Evolutionary conservation across 2,329 filamentous ascomycete genomes (phyloP), one percentile per base, ranked within the genome.

Genomic region (Conoideocrella luteorostrata): DNA sequence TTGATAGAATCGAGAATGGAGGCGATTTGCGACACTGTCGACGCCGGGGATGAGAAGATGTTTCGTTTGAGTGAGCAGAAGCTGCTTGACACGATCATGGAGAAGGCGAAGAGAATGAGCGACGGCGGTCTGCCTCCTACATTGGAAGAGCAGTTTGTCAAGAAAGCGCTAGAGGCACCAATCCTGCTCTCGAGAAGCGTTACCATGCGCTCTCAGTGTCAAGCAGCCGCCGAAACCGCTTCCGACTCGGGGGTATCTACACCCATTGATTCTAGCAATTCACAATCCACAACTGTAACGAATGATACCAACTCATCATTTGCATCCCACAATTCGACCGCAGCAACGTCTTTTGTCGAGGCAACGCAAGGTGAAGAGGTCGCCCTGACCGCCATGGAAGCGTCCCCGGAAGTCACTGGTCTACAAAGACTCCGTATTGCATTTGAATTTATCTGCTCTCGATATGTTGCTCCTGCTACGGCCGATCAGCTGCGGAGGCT

Each of bases 91-190:
- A 72, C 83, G 44, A 57, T 97, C 1, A 50, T 90, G 6, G 57
- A 64, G 15, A 97, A 96, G 62, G 88, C 89, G 5, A 72, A 74
- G 48, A 72, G 71, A 5, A 84, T 94, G 73, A 71, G 74, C n/a
- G 63, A 68, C 4, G 68, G 66, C 1, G 79, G 81, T 0, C 66
- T 97, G 9, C 89, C 93, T 2, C 66, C 70, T 6, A 95, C 84
- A 53, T 77, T 98, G 73, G 91, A 96, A 59, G 86, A 93, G 37
- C 83, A 79, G 33, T 94, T 95, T 53, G 80, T 98, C 7, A 77
- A 74, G 41, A 84, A 84, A 56, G 77, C 77, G 2, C 70, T 98
- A 5, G 86, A 93, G 53, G 77, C 82, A 4, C 91, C 93, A 0
- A 70, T 95, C 34, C 68, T 87, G 53, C 78, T 78, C 24, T 71